These are phyloP conservation scores for Neonectria magnoliae DNA, from an alignment of 2,329 filamentous ascomycete species.

Conservation along the genomic window DNA sequence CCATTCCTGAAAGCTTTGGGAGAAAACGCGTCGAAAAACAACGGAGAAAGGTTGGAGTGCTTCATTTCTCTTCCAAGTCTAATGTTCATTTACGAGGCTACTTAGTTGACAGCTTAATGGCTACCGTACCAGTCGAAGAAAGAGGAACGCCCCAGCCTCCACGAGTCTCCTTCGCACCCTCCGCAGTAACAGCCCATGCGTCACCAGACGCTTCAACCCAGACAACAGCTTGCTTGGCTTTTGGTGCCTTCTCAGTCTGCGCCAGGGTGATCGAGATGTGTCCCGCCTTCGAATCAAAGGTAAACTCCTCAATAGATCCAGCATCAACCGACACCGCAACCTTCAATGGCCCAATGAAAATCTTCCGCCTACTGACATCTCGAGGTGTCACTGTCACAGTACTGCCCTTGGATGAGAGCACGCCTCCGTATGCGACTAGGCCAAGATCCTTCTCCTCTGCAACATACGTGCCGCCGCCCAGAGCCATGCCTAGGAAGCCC, in stretches of 20 bases:
- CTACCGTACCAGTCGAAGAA: too few species aligned
- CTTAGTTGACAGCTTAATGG: too few species aligned
- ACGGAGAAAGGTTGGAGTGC: too few species aligned
- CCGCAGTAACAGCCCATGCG: too few species aligned
- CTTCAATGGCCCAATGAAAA: slow-evolving; percentile 60
- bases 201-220: slow-evolving; percentile 49
- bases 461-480: slow-evolving; percentile 62
- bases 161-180: too few species aligned
- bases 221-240: slow-evolving; percentile 43
- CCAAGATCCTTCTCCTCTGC: slow-evolving; percentile 56
- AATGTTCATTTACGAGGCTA: too few species aligned
- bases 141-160: too few species aligned
- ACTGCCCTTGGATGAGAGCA: slow-evolving; percentile 41
- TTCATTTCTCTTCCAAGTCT: too few species aligned
- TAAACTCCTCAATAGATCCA: slow-evolving; percentile 53
- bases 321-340: slow-evolving; percentile 55
- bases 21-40: too few species aligned
- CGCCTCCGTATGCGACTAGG: slow-evolving; percentile 61
- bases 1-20: too few species aligned
- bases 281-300: slow-evolving; percentile 37
- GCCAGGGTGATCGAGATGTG: slow-evolving; percentile 40
- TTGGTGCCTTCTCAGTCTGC: slow-evolving; percentile 43
- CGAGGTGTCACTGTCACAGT: slow-evolving; percentile 51
- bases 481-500: slow-evolving; percentile 61
- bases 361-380: slow-evolving; percentile 57